Base-by-base conservation (phyloP, 495 filamentous ascomycete species). In the Aspergillus carlsbadensis region DNA sequence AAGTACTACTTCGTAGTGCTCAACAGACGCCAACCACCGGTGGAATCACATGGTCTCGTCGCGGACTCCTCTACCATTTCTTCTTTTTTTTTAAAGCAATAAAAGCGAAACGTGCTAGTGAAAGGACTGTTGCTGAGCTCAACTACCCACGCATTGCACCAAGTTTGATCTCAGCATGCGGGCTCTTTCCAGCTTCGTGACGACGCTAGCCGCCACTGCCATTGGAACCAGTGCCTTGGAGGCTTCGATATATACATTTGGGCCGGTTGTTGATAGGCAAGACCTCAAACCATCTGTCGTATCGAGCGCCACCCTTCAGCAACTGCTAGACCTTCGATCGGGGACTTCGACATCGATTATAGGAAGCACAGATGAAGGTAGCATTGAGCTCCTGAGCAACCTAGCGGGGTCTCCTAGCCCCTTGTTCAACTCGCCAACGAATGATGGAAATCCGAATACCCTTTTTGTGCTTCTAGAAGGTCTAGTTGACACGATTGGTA, bases 271-370 rank as follows among this genome's bases (percentile, higher is more conserved):
- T n/a, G 31, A 52, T 20, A 11, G 34, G 29, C 53, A 52, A 17
- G 34, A 36, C 11, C 26, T 50, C 2, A 14, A 41, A 29, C 51
- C 54, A 34, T n/a, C 45, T 6, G 40, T 55, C 15, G 56, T 76
- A 45, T 69, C 71, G 13, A 73, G 82, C 22, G 70, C 76, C 60
- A 69, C 72, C 33, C 80, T 82, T 41, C 75, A 76, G 60, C 70
- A 81, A 29, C 66, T 86, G 24, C 45, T 86, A 39, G 81, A 83
- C 52, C 77, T 81, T 56, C 74, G 82, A 62, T 65, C 81, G 53
- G 75, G 77, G n/a, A 60, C 82, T 4, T 76, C 83, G 20, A 80
- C 71, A 57, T 81, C 83, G 36, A 60, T 64, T 34, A 73, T 85
- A 26, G 71, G 74, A 43, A 60, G 65, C 46, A 56, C 63, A n/a